These are phyloP conservation scores for Cocos nucifera DNA, from an alignment of 176 grass and related monocot genomes.

Conservation along the genomic window DNA sequence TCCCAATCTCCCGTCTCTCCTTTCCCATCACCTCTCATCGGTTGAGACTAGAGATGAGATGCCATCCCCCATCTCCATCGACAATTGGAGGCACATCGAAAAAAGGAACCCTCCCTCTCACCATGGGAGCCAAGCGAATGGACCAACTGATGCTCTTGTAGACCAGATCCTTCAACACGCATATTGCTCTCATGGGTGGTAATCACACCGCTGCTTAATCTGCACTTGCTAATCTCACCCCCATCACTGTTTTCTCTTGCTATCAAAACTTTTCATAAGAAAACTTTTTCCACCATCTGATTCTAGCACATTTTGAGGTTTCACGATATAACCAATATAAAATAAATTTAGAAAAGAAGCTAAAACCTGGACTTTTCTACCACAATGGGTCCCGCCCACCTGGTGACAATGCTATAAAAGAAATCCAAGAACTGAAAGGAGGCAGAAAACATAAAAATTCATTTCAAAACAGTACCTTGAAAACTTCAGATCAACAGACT, in stretches of 20 bases:
- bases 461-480: too few relatives aligned
- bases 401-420: too few relatives aligned
- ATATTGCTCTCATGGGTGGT: slow-evolving; percentile 85
- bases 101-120: too few relatives aligned
- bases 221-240: slow-evolving; percentile 66
- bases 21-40: slow-evolving; percentile 25
- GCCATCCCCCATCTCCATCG: not conserved
- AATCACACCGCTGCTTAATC: slow-evolving; percentile 80
- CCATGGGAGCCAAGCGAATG: slow-evolving; percentile 59
- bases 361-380: too few relatives aligned
- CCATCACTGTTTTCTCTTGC: not conserved
- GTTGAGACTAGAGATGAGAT: slow-evolving; percentile 34
- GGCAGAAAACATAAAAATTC: too few relatives aligned
- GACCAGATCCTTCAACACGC: slow-evolving; percentile 33
- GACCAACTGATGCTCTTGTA: slow-evolving; percentile 47
- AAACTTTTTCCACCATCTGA: too few relatives aligned
- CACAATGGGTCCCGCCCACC: too few relatives aligned
- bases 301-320: too few relatives aligned
- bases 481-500: too few relatives aligned
- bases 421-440: too few relatives aligned
- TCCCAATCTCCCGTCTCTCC: not conserved
- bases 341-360: too few relatives aligned
- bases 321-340: too few relatives aligned
- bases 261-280: not conserved
- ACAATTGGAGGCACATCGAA: slow-evolving; percentile 1